These are phyloP conservation scores for Musa acuminata DNA, from an alignment of 176 grass and related monocot species.

Conservation along the genomic window DNA sequence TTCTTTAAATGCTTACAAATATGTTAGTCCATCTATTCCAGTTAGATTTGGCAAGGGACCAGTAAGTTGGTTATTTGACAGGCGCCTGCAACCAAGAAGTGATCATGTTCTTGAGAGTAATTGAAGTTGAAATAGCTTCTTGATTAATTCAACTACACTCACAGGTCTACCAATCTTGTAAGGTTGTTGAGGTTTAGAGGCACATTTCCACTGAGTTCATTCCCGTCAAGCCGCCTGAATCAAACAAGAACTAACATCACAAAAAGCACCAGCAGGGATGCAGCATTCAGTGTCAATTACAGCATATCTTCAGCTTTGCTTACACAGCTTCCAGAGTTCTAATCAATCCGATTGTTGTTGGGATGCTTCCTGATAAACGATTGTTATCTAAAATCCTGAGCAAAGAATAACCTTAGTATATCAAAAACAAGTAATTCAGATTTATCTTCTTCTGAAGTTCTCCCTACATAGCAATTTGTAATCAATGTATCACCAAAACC, in stretches of 20 bases:
- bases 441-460: too few species aligned
- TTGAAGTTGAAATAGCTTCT: conserved; percentile 1
- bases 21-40: conserved; percentile 54
- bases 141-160: conserved; percentile 25
- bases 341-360: too few species aligned
- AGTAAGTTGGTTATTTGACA: conserved; percentile 46
- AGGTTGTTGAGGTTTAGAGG: conserved; percentile 60
- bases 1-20: conserved; percentile 48
- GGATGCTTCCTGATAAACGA: too few species aligned
- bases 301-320: too few species aligned
- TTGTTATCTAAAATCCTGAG: too few species aligned
- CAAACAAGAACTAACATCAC: too few species aligned
- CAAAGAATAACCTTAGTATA: too few species aligned
- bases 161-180: conserved; percentile 55
- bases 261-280: too few species aligned
- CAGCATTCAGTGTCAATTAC: too few species aligned
- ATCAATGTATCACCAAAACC: background rate
- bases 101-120: conserved; percentile 7
- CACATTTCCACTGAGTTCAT: conserved; percentile 42
- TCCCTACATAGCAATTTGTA: background rate
- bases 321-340: too few species aligned
- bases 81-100: conserved; percentile 37
- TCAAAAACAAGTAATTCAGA: too few species aligned
- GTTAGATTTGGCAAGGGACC: conserved; percentile 55
- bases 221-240: conserved; percentile 54